These are phyloP conservation scores for Leucocoprinus sp. DNA, from an alignment of 768 basidiomycete species.

Conservation along the genomic window DNA sequence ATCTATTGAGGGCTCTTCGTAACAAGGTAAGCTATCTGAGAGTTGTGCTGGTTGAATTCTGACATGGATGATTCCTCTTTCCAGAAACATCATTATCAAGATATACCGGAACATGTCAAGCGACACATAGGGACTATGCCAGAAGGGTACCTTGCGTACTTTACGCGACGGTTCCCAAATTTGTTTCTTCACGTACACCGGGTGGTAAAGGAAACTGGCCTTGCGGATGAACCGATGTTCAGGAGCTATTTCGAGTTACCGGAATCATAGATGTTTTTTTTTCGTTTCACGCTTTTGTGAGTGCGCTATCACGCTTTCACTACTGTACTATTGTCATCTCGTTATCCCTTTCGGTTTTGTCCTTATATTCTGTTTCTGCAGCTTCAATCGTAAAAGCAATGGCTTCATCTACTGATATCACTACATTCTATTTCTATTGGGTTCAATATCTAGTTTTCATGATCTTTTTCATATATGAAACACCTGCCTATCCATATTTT, in stretches of 20 bases:
- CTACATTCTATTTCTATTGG: not conserved
- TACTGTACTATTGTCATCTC: not conserved
- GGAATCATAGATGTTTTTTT: conserved; percentile 20
- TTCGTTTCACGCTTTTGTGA: not conserved
- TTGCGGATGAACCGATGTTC: conserved; percentile 86
- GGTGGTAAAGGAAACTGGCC: conserved; percentile 66
- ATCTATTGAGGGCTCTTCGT: conserved; percentile 83
- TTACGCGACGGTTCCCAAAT: conserved; percentile 85
- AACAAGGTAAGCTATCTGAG: conserved; percentile 67
- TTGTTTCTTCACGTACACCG: conserved; percentile 88
- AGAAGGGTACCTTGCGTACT: conserved; percentile 86
- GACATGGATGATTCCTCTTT: conserved; percentile 7
- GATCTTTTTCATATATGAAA: too few relatives aligned
- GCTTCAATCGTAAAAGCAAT: too few relatives aligned
- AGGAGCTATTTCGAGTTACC: conserved; percentile 76
- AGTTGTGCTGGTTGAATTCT: not conserved
- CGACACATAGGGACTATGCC: conserved; percentile 87
- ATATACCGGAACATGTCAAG: conserved; percentile 87
- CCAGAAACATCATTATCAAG: conserved; percentile 97
- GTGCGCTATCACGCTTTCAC: too few relatives aligned
- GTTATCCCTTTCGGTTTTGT: too few relatives aligned
- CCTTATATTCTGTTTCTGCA: too few relatives aligned
- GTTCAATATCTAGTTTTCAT: too few relatives aligned
- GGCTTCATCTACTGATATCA: not conserved
- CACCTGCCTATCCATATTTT: too few relatives aligned